Percentiles rank a stretch among this genome's conserved stretches.
These are phyloP conservation scores for Nicotiana rustica DNA, from an alignment of 305 asterid genomes.

Conservation along the genomic window DNA sequence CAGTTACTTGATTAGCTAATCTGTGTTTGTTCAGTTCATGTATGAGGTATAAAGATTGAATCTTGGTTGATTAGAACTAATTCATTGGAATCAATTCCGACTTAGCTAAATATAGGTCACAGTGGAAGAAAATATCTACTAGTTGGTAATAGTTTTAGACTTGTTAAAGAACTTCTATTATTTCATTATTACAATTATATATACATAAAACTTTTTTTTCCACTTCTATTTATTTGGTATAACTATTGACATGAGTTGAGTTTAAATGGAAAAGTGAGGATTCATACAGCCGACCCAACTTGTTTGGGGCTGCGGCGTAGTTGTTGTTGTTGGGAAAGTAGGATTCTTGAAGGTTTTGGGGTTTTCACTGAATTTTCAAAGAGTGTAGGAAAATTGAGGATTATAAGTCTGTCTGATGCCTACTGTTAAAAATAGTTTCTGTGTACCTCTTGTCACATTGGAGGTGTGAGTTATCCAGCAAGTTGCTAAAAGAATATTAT, in stretches of 20 bases:
- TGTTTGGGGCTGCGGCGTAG: too few species aligned
- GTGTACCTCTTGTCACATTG: constrained; percentile 9
- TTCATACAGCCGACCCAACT: too few species aligned
- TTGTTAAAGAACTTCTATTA: too few species aligned
- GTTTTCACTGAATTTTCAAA: background rate
- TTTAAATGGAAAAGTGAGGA: too few species aligned
- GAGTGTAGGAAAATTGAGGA: background rate
- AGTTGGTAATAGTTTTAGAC: too few species aligned
- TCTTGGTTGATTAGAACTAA: background rate
- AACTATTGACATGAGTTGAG: too few species aligned
- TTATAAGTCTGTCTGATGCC: background rate
- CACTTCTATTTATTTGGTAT: background rate
- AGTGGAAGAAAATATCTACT: too few species aligned
- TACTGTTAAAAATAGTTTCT: background rate
- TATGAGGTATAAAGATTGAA: background rate
- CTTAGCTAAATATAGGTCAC: too few species aligned
- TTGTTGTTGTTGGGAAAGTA: background rate
- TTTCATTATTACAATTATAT: too few species aligned
- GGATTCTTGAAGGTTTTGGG: background rate
- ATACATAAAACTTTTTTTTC: too few species aligned
- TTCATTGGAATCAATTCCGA: too few species aligned
- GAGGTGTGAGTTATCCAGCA: background rate
- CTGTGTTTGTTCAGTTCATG: background rate
- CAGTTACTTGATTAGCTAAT: background rate
- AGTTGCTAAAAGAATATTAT: too few species aligned